A percentile compares a stretch with the other conserved stretches of the same genome.
Evolutionary conservation across 768 basidiomycete species (phyloP).

Genomic region (Lyophyllum shimeji): DNA sequence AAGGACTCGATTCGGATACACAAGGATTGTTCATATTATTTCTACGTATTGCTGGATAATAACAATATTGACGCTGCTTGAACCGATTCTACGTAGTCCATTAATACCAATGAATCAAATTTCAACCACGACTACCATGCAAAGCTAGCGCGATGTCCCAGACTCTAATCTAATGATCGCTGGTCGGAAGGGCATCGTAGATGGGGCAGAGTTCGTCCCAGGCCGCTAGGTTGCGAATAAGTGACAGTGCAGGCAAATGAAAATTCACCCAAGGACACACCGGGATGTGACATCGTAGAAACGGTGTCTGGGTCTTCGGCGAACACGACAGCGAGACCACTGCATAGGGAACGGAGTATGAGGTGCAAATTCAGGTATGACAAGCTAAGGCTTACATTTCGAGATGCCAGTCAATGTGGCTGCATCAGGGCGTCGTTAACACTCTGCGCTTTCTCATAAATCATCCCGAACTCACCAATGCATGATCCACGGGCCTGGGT

Average conservation of each 20-base stretch:
- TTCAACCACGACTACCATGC: no score
- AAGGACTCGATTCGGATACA: no score
- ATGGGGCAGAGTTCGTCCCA: slow-evolving; percentile 13
- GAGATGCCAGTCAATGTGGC: slow-evolving; percentile 14
- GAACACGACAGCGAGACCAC: slow-evolving; percentile 12
- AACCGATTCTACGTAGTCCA: no score
- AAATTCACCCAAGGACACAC: not conserved
- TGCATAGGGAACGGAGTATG: not conserved
- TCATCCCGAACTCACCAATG: slow-evolving; percentile 7
- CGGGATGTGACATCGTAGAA: not conserved
- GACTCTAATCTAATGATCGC: not conserved
- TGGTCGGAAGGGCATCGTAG: slow-evolving; percentile 16
- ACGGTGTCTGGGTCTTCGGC: slow-evolving; percentile 2
- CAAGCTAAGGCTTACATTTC: slow-evolving; percentile 2
- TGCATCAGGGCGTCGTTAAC: not conserved
- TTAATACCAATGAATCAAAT: no score
- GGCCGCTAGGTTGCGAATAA: not conserved
- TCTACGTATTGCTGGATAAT: no score
- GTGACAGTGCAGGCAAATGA: not conserved
- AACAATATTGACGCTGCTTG: no score
- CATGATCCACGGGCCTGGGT: slow-evolving; percentile 12
- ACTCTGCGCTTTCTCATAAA: not conserved
- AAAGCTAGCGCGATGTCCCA: no score
- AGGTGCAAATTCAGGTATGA: not conserved
- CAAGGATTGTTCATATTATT: no score